phyloP scores from a whole-genome alignment of 805 yeast genomes.

The Metschnikowia koreensis region DNA sequence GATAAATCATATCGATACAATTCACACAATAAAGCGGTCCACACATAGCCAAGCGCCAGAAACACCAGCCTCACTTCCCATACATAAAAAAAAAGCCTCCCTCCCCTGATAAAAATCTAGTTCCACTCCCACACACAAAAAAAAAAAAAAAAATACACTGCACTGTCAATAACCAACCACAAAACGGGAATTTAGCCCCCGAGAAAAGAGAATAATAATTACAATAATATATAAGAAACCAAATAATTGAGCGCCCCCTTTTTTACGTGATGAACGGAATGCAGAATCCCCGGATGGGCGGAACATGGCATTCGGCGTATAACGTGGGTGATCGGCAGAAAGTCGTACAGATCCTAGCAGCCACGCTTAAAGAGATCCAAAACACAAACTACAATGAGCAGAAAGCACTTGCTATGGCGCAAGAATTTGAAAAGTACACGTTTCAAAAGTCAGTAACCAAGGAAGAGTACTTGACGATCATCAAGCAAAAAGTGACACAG shows the following conservation, averaged over 20 bases:
- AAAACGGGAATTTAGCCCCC: too few relatives aligned
- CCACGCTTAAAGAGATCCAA: slow-evolving; percentile 38
- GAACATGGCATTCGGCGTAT: slow-evolving; percentile 27
- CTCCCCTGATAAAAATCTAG: background rate
- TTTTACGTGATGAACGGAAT: slow-evolving; percentile 18
- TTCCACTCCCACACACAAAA: background rate
- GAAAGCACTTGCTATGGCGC: slow-evolving; percentile 50
- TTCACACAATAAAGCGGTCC: background rate
- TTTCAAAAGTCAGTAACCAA: slow-evolving; percentile 56
- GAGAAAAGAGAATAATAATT: too few relatives aligned
- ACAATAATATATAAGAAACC: background rate
- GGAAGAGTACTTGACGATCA: slow-evolving; percentile 51
- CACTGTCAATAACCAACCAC: background rate
- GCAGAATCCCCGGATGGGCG: slow-evolving; percentile 23
- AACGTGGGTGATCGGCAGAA: slow-evolving; percentile 36
- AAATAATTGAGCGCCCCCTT: background rate
- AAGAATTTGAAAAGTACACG: slow-evolving; percentile 68
- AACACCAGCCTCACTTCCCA: background rate
- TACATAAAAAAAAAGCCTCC: background rate
- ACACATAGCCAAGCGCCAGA: background rate
- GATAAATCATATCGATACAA: too few relatives aligned
- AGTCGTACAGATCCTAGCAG: slow-evolving; percentile 38
- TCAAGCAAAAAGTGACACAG: slow-evolving; percentile 39
- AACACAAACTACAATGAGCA: slow-evolving; percentile 32
- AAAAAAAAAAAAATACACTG: background rate